Percentiles rank a stretch among this genome's conserved stretches.
Evolutionary conservation across 257 asterid genomes (phyloP).

Genomic region (Nicotiana obtusifolia): DNA sequence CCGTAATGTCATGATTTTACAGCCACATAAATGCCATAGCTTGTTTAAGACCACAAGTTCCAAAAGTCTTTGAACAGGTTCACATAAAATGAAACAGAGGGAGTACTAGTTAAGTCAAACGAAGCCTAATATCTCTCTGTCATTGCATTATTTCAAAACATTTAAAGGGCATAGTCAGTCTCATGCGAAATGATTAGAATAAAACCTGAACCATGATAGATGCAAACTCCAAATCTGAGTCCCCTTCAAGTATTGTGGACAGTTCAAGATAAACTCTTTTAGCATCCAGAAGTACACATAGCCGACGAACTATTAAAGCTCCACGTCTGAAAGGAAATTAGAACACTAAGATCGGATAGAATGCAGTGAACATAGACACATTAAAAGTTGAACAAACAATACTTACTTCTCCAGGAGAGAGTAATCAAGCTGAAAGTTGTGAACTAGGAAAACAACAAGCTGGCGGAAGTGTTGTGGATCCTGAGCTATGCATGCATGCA

Average conservation of each 20-base stretch:
- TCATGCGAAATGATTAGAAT: background rate
- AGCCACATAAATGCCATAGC: too few species aligned
- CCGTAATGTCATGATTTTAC: too few species aligned
- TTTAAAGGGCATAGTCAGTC: too few species aligned
- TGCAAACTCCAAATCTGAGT: slow-evolving; percentile 88
- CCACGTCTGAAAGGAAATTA: slow-evolving; percentile 66
- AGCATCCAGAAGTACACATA: slow-evolving; percentile 89
- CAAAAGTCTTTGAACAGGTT: too few species aligned
- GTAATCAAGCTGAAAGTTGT: slow-evolving; percentile 65
- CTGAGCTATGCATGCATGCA: slow-evolving; percentile 93
- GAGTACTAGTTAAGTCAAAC: too few species aligned
- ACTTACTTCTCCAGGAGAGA: slow-evolving; percentile 94
- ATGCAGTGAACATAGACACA: too few species aligned
- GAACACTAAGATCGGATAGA: background rate
- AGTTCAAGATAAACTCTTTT: slow-evolving; percentile 90
- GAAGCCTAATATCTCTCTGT: background rate
- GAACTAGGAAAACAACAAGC: slow-evolving; percentile 67
- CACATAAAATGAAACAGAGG: too few species aligned
- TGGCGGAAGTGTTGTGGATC: slow-evolving; percentile 78
- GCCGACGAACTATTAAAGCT: slow-evolving; percentile 81
- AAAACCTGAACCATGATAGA: slow-evolving; percentile 89
- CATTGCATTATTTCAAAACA: too few species aligned
- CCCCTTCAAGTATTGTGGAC: slow-evolving; percentile 78
- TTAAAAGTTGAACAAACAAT: background rate
- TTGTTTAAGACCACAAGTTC: too few species aligned